Percentiles rank a stretch among this genome's conserved stretches.
Evolutionary conservation across 2,329 filamentous ascomycete genomes (phyloP).

Genomic region (Colletotrichum sp.): DNA sequence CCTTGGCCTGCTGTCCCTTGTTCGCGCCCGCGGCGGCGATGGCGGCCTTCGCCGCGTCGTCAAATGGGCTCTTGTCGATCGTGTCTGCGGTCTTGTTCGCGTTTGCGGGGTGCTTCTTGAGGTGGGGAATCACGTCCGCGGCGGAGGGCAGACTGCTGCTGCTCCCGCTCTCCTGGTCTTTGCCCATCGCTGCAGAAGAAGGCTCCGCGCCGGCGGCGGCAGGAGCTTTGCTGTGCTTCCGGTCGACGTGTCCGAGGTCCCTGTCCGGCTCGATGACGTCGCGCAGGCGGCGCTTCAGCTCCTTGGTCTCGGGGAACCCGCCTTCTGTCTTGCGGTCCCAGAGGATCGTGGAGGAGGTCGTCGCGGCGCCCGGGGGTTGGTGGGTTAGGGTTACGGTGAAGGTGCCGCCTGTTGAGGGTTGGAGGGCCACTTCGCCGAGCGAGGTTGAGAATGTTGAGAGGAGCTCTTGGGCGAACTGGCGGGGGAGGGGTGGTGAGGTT

Average conservation of each 20-base stretch:
- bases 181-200: not conserved
- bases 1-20: conserved; percentile 14
- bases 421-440: conserved; percentile 85
- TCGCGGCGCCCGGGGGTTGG: conserved; percentile 21
- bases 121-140: not conserved
- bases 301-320: conserved; percentile 93
- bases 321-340: conserved; percentile 91
- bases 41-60: conserved; percentile 6
- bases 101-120: conserved; percentile 10
- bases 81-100: not conserved
- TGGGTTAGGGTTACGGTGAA: conserved; percentile 74
- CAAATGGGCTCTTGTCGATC: not conserved
- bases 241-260: conserved; percentile 83
- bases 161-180: not conserved
- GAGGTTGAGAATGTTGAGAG: conserved; percentile 87
- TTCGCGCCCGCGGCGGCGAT: conserved; percentile 16
- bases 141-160: not conserved
- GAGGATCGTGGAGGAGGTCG: conserved; percentile 59
- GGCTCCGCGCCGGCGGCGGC: not conserved
- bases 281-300: conserved; percentile 82
- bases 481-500: not conserved
- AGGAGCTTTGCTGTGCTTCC: conserved; percentile 38
- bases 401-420: conserved; percentile 83
- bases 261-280: conserved; percentile 81
- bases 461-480: conserved; percentile 89